Base-by-base conservation (phyloP, 2,329 filamentous ascomycete genomes). In the Beauveria asiatica region DNA sequence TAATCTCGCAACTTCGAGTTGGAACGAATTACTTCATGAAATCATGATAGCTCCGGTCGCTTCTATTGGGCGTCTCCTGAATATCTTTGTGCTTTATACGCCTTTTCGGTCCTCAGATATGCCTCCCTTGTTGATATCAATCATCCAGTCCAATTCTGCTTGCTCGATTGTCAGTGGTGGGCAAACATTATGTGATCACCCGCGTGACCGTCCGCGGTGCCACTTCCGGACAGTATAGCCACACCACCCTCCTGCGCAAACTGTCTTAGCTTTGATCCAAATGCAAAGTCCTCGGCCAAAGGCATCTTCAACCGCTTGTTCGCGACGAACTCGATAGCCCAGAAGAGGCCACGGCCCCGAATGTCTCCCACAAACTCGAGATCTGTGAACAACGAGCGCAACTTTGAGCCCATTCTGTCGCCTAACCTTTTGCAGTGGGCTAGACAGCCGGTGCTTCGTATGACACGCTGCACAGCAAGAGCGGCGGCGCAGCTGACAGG, bases 401-500 rank as follows among this genome's bases (percentile, higher is more conserved):
- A 23, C 21, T 16, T 13, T 7, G 9, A 16, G 21, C 13, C 19
- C 13, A 48, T 16, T 23, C 45, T 17, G 63, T 41, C 5, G 48
- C 51, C 45, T 23, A 4, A 68, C 65, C 10, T 64, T 65, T 9
- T 56, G 45, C 45, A 48, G 5, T 23, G 48, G 4, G 33, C 48
- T 2, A 51, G 7, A 21, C 33, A 19, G n/a, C n/a, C 17, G 27
- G 33, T 19, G 1, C 48, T n/a, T 10, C 48, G 48, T 13, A 90
- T 78, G 27, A 86, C 82, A 42, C 72, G 60, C 53, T 70, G 67
- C 10, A 70, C 68, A 17, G 64, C 63, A 19, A 70, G 37, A 1
- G 67, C 69, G 0, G 67, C 64, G 1, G 69, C 68, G 37, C 67
- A 69, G 30, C 45, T 33, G 8, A 37, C 46, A 16, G 55, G 55